These are phyloP conservation scores for Allium sativum DNA, from an alignment of 106 monocot genomes.

Conservation along the genomic window DNA sequence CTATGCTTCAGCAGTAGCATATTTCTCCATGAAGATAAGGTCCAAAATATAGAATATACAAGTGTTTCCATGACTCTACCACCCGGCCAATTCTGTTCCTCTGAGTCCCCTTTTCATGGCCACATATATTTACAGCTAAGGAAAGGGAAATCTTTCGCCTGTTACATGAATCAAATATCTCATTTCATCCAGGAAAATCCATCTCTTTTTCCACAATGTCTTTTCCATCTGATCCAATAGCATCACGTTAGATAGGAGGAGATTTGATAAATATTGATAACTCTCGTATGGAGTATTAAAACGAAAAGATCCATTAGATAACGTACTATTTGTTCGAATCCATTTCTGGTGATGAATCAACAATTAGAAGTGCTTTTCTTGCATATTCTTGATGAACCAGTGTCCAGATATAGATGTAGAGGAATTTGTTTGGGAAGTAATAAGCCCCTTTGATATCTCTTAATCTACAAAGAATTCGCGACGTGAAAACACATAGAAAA, in stretches of 20 bases:
- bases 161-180: constrained; percentile 4
- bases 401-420: too few relatives aligned
- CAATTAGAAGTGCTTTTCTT: constrained; percentile 4
- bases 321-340: constrained; percentile 16
- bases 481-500: too few relatives aligned
- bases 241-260: constrained; percentile 1
- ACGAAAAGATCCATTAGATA: constrained; percentile 22
- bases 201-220: neutral
- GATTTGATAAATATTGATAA: constrained; percentile 11
- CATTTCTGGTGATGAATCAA: constrained; percentile 16
- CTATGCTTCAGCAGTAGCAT: too few relatives aligned
- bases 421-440: too few relatives aligned
- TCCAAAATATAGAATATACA: too few relatives aligned
- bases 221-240: constrained; percentile 1
- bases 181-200: constrained; percentile 3
- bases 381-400: too few relatives aligned
- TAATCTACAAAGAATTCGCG: too few relatives aligned
- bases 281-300: constrained; percentile 15
- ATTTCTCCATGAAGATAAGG: too few relatives aligned
- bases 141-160: neutral
- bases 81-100: neutral
- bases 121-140: constrained; percentile 2
- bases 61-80: constrained; percentile 1
- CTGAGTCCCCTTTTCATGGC: neutral
- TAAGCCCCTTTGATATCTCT: too few relatives aligned